Base-by-base conservation (phyloP, 768 basidiomycete genomes). In the Leccinum boreale region DNA sequence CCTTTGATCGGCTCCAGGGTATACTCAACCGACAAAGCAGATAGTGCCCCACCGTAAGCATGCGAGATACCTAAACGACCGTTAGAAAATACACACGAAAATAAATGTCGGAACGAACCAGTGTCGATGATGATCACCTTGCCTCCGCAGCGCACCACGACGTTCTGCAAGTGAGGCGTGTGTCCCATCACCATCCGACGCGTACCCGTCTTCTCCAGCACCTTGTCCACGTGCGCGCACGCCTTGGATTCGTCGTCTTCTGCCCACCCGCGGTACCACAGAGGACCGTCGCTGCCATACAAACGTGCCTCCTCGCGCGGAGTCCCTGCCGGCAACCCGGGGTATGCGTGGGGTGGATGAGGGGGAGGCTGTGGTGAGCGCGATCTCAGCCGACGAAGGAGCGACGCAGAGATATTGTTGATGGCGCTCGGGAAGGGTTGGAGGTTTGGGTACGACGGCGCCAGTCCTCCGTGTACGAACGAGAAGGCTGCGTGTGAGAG, bases 201-300 rank as follows among this genome's bases (percentile, higher is more conserved):
- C 26, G 91, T 94, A 1, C 93, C 93, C 1, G 92, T 87, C 70
- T 81, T 84, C 31, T 79, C 68, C 52, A 92, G 74, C 17, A 95
- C 87, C 24, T 77, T 73, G 57, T 90, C 86, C 0, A 93, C 93
- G 35, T 83, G 79, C 2, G 64, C 69, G 70, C 97, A 99, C 4
- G 83, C 84, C 52, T 77, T 77, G 56, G 81, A 81, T 52, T 95
- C 92, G 24, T 76, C 73, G 12, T 87, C 85, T 52, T 84, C 77
- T 15, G 96, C 96, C 85, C 94, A 94, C 1, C 94, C 94, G 11
- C 97, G 82, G 70, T 94, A 97, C 97, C 97, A 98, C 47, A 95
- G 72, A 4, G 94, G 94, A 0, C 96, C 96, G 45, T 92, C 84
- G 1, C 79, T 66, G 23, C 79, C 81, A 65, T 96, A 97, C 35